Base-by-base conservation (phyloP, 768 basidiomycete genomes). In the Neoboletus magnificus region DNA sequence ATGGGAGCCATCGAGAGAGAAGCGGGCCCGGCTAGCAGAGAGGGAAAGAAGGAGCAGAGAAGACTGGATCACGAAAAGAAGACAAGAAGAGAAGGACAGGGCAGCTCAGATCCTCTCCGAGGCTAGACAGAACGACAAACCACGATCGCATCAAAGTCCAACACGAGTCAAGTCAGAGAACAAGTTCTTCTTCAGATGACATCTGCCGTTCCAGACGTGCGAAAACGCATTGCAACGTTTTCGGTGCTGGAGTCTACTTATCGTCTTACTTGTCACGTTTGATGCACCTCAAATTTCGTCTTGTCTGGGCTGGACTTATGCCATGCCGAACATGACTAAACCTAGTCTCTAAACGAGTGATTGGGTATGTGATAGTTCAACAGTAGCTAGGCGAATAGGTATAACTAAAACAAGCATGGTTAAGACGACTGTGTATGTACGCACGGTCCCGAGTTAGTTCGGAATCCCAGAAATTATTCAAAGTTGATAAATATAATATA, bases 1-100 rank as follows among this genome's bases (percentile, higher is more conserved):
- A 59, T 93, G 87, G 83, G 75, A 79, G 66, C 85, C 87, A 25
- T 73, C 78, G 48, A 72, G 68, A 61, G 84, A 82, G 71, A 76
- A 78, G 72, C 76, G 77, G 61, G 71, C 74, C 25, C 74, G 73
- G 61, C 59, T 83, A 57, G 77, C 76, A 54, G 77, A 78, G 63
- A 75, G 74, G 61, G 84, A 86, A 71, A 76, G 81, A 61, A 66
- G 71, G 63, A 63, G 65, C 51, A 77, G 75, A 63, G 72, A 71
- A 59, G 75, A 75, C 48, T 69, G 71, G 56, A 69, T 75, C 46
- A 60, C 67, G 60, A 59, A 71, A 56, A 75, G 61, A 57, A 72
- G 73, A 62, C 61, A 76, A 60, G 77, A 74, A 63, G 80, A 84
- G 67, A 71, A 64, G 54, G 68, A 65, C 56, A 62, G 50, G 50